These are phyloP conservation scores for Aegilops speltoides DNA, from an alignment of 176 grass and related monocot species.

Conservation along the genomic window DNA sequence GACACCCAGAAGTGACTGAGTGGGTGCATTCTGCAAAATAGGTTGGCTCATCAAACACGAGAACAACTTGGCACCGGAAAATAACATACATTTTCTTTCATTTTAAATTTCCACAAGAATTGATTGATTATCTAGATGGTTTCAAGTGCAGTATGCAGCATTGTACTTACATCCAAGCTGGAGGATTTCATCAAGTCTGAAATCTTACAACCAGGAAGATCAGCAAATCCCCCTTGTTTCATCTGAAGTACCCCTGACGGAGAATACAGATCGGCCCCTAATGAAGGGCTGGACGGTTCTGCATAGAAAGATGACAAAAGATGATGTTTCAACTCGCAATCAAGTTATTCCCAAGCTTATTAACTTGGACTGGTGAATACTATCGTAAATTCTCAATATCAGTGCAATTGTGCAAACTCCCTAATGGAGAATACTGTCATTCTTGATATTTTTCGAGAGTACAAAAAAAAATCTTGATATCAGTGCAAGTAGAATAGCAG, in stretches of 20 bases:
- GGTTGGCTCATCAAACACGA: not conserved
- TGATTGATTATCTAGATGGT: not conserved
- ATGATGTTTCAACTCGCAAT: not conserved
- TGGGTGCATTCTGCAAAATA: conserved; percentile 65
- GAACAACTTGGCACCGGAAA: not conserved
- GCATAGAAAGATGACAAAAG: conserved; percentile 4
- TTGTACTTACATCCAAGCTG: conserved; percentile 58
- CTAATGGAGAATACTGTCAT: not conserved
- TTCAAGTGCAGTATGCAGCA: not conserved
- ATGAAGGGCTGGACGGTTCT: conserved; percentile 45
- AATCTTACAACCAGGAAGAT: conserved; percentile 51
- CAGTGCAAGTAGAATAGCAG: not conserved
- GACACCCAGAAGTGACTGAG: conserved; percentile 67
- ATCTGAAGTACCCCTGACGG: conserved; percentile 40
- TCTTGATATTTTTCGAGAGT: too few species aligned
- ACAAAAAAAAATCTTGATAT: not conserved
- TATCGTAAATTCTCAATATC: not conserved
- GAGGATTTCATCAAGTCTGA: conserved; percentile 77
- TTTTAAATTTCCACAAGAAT: not conserved
- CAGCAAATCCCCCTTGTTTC: conserved; percentile 49
- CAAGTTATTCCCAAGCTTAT: not conserved
- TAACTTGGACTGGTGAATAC: not conserved
- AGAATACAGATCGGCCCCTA: conserved; percentile 33
- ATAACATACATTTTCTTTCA: not conserved
- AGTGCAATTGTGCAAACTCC: not conserved